Percentiles rank a stretch among this genome's conserved stretches.
phyloP scores from a whole-genome alignment of 805 yeast species.

The Wickerhamiella spandovensis region DNA sequence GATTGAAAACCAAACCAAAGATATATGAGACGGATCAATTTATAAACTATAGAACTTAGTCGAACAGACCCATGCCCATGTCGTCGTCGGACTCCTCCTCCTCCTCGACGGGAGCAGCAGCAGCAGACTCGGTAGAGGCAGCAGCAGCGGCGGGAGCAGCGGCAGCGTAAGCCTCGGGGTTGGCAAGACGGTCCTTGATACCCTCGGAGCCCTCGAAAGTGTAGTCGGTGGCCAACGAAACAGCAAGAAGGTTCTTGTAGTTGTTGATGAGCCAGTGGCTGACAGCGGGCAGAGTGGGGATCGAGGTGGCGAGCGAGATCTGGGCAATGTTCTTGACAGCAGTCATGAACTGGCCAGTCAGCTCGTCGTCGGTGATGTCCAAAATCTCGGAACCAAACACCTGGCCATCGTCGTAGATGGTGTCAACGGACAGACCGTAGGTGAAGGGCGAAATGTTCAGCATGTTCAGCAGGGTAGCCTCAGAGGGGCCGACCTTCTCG shows the following conservation, averaged over 20 bases:
- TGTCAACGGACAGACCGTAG: slow-evolving; percentile 92
- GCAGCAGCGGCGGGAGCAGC: slow-evolving; percentile 97
- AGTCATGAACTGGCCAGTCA: slow-evolving; percentile 77
- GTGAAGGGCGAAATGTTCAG: slow-evolving; percentile 99
- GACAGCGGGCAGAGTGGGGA: slow-evolving; percentile 99
- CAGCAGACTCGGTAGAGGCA: slow-evolving; percentile 53
- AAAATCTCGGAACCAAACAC: slow-evolving; percentile 92
- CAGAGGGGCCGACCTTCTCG: slow-evolving; percentile 94
- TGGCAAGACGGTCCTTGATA: slow-evolving; percentile 97
- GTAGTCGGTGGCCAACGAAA: slow-evolving; percentile 97
- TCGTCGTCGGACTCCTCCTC: slow-evolving; percentile 70
- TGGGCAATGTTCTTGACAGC: slow-evolving; percentile 92
- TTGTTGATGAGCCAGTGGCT: slow-evolving; percentile 97
- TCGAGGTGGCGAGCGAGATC: slow-evolving; percentile 91
- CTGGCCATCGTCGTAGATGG: slow-evolving; percentile 98
- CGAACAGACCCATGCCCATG: slow-evolving; percentile 76
- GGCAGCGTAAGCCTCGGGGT: slow-evolving; percentile 99
- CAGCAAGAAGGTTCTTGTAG: slow-evolving; percentile 97
- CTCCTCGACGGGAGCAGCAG: slow-evolving; percentile 60
- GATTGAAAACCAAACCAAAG: background rate
- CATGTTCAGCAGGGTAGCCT: slow-evolving; percentile 97
- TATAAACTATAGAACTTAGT: slow-evolving; percentile 36
- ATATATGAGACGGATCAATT: background rate
- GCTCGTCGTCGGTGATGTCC: slow-evolving; percentile 97
- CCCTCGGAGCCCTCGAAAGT: slow-evolving; percentile 98